Conservation (phyloP, 768 basidiomycete species). For the Mycena galopus region DNA sequence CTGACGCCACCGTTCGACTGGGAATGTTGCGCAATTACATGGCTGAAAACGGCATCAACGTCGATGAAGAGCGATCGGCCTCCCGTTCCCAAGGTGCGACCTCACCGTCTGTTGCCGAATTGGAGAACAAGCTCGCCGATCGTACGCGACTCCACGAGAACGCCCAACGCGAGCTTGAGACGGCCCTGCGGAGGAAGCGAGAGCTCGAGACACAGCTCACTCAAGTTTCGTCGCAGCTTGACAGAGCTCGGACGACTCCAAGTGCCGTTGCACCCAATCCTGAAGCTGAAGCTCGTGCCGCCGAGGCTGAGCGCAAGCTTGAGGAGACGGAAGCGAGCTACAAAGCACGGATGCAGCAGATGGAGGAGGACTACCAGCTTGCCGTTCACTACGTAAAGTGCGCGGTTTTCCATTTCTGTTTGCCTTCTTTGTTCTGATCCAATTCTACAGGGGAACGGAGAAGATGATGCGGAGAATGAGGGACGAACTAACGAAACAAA, state of each 20-base stretch:
- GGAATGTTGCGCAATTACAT: slow-evolving; percentile 88
- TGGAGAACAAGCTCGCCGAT: slow-evolving; percentile 85
- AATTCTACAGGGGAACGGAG: slow-evolving; percentile 83
- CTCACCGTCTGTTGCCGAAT: slow-evolving; percentile 70
- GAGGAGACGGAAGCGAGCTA: slow-evolving; percentile 85
- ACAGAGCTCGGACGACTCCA: slow-evolving; percentile 70
- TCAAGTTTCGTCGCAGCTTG: slow-evolving; percentile 75
- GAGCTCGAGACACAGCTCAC: slow-evolving; percentile 81
- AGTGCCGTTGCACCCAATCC: slow-evolving; percentile 56
- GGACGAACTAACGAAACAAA: slow-evolving; percentile 94
- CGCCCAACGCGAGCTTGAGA: slow-evolving; percentile 81
- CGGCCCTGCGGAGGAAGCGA: slow-evolving; percentile 73
- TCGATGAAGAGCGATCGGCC: slow-evolving; percentile 75
- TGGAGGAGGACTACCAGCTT: slow-evolving; percentile 96
- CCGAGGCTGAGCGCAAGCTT: slow-evolving; percentile 82
- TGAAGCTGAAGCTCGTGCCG: slow-evolving; percentile 61
- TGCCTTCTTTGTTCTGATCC: slow-evolving; percentile 33
- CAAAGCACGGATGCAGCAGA: slow-evolving; percentile 84
- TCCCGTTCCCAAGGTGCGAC: slow-evolving; percentile 54
- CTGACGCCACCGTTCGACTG: slow-evolving; percentile 80
- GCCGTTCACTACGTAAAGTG: slow-evolving; percentile 98
- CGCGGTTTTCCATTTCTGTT: slow-evolving; percentile 46
- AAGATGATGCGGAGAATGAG: slow-evolving; percentile 98
- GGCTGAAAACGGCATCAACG: slow-evolving; percentile 86
- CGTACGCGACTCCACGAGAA: slow-evolving; percentile 78